Conservation (phyloP, 169 alveolate genomes). For the Eimeria acervulina region DNA sequence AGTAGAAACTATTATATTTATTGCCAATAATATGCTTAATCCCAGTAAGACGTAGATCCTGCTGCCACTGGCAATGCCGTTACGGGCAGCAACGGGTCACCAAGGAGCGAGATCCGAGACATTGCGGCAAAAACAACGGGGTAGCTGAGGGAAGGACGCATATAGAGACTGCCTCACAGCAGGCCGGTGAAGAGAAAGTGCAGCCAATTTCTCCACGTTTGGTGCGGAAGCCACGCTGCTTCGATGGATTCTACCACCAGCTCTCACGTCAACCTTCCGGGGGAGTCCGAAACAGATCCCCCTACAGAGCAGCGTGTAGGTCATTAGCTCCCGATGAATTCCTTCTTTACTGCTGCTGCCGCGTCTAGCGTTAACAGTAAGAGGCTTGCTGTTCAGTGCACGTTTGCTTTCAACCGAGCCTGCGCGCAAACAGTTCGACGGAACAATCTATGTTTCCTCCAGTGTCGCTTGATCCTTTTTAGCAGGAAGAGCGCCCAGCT, state of each 20-base stretch:
- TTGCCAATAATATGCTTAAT: neutral
- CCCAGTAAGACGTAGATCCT: neutral
- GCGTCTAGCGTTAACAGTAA: neutral
- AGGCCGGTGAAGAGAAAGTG: neutral
- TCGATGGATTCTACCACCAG: conserved; percentile 32
- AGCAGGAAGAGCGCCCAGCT: neutral
- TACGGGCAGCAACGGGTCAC: neutral
- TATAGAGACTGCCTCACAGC: neutral
- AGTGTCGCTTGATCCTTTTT: neutral
- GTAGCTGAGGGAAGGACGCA: neutral
- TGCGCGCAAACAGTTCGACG: neutral
- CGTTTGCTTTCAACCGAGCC: neutral
- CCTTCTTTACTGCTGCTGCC: neutral
- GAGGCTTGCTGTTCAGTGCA: neutral
- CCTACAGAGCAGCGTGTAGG: conserved; percentile 12
- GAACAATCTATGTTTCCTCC: neutral
- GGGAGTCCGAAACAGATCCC: conserved; percentile 22
- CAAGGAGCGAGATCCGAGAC: neutral
- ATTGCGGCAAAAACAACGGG: neutral
- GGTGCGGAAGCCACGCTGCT: neutral
- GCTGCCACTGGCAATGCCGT: neutral
- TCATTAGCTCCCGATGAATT: neutral
- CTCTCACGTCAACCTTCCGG: neutral
- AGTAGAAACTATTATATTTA: neutral
- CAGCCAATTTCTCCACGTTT: neutral